Evolutionary conservation across 257 asterid species (phyloP), one percentile per base, ranked within the genome.

Genomic region (Capsicum baccatum): DNA sequence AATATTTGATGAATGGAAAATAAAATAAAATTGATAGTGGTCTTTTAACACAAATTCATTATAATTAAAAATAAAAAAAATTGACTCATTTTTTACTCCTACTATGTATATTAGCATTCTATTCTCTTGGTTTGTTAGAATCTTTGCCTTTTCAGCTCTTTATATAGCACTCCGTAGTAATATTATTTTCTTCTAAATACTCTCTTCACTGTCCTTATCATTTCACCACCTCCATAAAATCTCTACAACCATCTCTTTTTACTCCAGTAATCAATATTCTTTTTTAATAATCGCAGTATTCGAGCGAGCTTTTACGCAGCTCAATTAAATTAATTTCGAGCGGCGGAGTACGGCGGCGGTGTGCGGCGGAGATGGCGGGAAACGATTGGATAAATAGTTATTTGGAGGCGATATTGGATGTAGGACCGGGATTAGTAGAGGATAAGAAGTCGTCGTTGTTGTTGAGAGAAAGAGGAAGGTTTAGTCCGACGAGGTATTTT

Each of bases 301-400:
- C 33, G 33, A 26, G 33, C 33, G 33, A 26, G 33, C 33, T 26
- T 26, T 26, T 26, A 26, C 33, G 33, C 33, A 26, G 33, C 33
- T 26, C 33, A 26, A 26, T 26, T 26, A 26, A 26, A 26, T 26
- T 26, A 26, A 26, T 26, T 26, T 26, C 33, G 33, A 26, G 44
- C n/a, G 78, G 84, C 15, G 76, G 73, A 19, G 84, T 42, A 50
- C 26, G 57, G 81, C 55, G 87, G 85, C 55, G 78, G 58, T 44
- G 86, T 48, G 78, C 3, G 55, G 89, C 26, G 70, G 79, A 81
- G 85, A 95, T 95, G 99, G 98, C 99, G 90, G 99, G 99, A 88
- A 95, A 95, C 79, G 99, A 95, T 84, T 95, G 99, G 99, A 95
- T 95, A 35, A 95, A 92, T 89, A 94, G 99, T 83, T 95, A 95